Conservation (phyloP, 2,329 filamentous ascomycete genomes). For the Pseudogymnoascus sp. region DNA sequence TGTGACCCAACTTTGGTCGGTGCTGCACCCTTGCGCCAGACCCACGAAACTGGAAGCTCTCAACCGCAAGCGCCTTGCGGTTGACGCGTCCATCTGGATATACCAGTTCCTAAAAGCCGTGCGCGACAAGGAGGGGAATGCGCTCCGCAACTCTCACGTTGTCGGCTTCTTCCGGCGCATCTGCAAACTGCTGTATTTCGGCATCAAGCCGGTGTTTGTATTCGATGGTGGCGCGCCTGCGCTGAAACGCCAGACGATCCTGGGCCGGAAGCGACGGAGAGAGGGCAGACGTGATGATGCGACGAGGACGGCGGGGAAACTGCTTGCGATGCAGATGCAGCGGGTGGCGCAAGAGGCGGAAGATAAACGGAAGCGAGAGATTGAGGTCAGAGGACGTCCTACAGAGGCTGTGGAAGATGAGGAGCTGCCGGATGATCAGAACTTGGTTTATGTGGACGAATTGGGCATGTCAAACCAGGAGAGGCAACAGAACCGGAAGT, state of each 20-base stretch:
- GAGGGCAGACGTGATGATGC: constrained; percentile 93
- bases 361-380: constrained; percentile 46
- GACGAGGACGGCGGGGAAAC: constrained; percentile 77
- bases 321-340: constrained; percentile 92
- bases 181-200: constrained; percentile 94
- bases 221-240: constrained; percentile 92
- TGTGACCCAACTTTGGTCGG: constrained; percentile 96
- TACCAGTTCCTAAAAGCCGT: constrained; percentile 99
- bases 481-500: constrained; percentile 63
- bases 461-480: constrained; percentile 72
- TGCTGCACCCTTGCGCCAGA: constrained; percentile 87
- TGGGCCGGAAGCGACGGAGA: constrained; percentile 64
- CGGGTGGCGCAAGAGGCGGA: constrained; percentile 78
- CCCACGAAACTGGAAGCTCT: constrained; percentile 94
- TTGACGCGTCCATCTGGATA: constrained; percentile 99
- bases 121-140: constrained; percentile 96
- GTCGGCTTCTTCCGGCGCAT: constrained; percentile 98
- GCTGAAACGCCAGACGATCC: constrained; percentile 86
- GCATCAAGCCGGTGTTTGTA: constrained; percentile 93
- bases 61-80: constrained; percentile 90
- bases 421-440: constrained; percentile 54
- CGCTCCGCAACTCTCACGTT: constrained; percentile 88
- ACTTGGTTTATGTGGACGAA: constrained; percentile 88
- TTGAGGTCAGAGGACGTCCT: constrained; percentile 30
- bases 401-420: constrained; percentile 52